These are phyloP conservation scores for Aeschynomene evenia DNA, from an alignment of 306 rosid species.

Conservation along the genomic window DNA sequence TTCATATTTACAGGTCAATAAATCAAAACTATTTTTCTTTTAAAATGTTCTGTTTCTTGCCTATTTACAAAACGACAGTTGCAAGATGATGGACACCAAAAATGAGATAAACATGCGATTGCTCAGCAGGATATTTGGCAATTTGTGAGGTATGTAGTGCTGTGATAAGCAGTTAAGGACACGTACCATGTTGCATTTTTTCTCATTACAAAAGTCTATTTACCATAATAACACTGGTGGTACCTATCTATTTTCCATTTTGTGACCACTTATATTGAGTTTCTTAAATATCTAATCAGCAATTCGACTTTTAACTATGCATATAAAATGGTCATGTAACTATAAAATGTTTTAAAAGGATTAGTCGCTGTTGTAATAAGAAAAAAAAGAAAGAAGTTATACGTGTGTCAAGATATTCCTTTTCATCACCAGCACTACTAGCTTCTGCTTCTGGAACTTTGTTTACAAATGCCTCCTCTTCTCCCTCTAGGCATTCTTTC, in stretches of 20 bases:
- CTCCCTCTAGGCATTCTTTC: background rate
- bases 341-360: too few species aligned
- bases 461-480: background rate
- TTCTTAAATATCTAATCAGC: too few species aligned
- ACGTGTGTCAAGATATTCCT: slow-evolving; percentile 5
- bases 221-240: background rate
- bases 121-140: background rate
- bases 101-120: background rate
- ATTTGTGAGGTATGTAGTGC: background rate
- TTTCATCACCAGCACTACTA: background rate
- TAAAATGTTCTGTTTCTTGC: background rate
- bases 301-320: too few species aligned
- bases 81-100: background rate
- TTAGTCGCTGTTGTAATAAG: too few species aligned
- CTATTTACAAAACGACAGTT: background rate
- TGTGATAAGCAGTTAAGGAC: background rate
- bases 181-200: background rate
- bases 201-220: background rate
- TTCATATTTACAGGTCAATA: background rate
- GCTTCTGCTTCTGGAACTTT: background rate
- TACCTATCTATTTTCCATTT: background rate
- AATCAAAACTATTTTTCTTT: background rate
- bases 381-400: too few species aligned
- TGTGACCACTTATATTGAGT: background rate
- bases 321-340: too few species aligned